Conservation (phyloP, 805 yeast genomes). For the Monosporozyma aerobia region DNA sequence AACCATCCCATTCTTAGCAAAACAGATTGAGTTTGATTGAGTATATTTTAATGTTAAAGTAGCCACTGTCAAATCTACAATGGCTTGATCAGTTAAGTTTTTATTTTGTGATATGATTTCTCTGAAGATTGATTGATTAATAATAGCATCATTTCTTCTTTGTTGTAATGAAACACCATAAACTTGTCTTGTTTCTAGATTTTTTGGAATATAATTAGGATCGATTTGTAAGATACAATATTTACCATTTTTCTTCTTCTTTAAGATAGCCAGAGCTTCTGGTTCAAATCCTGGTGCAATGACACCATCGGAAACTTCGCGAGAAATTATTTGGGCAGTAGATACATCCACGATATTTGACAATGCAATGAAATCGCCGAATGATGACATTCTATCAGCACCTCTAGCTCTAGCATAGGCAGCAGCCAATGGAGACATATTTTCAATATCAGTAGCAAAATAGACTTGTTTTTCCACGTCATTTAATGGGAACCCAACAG, state of each 20-base stretch:
- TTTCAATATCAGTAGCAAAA: slow-evolving; percentile 90
- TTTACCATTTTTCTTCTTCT: slow-evolving; percentile 93
- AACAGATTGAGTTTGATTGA: slow-evolving; percentile 96
- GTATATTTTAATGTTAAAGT: slow-evolving; percentile 96
- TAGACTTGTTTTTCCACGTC: slow-evolving; percentile 91
- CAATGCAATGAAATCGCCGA: slow-evolving; percentile 96
- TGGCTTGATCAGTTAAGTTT: slow-evolving; percentile 81
- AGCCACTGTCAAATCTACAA: slow-evolving; percentile 90
- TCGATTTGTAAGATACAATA: slow-evolving; percentile 94
- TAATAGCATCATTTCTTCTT: slow-evolving; percentile 95
- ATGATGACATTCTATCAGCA: slow-evolving; percentile 98
- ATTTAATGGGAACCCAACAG: slow-evolving; percentile 87
- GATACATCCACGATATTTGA: slow-evolving; percentile 94
- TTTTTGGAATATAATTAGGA: slow-evolving; percentile 81
- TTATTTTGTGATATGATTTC: slow-evolving; percentile 87
- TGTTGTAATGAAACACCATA: slow-evolving; percentile 93
- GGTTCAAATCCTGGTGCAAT: slow-evolving; percentile 95
- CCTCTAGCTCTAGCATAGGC: slow-evolving; percentile 99
- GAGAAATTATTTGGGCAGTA: slow-evolving; percentile 93
- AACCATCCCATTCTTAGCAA: slow-evolving; percentile 98
- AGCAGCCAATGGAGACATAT: slow-evolving; percentile 91
- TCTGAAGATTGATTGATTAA: slow-evolving; percentile 80
- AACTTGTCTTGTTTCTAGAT: slow-evolving; percentile 84
- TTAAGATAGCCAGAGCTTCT: slow-evolving; percentile 82
- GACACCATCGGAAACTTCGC: slow-evolving; percentile 97